These are phyloP conservation scores for Fusarium paranaense DNA, from an alignment of 2,329 filamentous ascomycete genomes.

Conservation along the genomic window DNA sequence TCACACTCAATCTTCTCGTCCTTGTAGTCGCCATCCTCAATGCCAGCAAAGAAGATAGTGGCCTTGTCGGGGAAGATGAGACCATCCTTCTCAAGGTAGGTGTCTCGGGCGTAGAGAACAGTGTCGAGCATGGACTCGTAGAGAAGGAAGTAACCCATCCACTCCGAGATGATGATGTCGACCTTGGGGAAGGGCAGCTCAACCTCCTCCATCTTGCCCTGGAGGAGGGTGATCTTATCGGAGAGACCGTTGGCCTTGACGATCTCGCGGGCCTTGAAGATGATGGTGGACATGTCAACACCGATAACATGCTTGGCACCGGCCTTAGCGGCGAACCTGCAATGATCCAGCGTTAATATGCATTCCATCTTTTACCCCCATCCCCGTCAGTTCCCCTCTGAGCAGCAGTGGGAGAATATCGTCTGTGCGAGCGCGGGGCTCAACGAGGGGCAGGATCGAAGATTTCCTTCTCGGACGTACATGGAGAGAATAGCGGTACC, in stretches of 20 bases:
- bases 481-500: slow-evolving; percentile 98
- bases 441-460: slow-evolving; percentile 16
- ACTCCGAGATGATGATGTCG: slow-evolving; percentile 99
- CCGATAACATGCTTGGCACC: slow-evolving; percentile 99
- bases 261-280: slow-evolving; percentile 97
- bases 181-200: slow-evolving; percentile 93
- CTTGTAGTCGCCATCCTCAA: slow-evolving; percentile 99
- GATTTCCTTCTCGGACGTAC: slow-evolving; percentile 64
- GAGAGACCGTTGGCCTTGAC: slow-evolving; percentile 91
- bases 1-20: slow-evolving; percentile 99
- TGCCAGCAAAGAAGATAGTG: slow-evolving; percentile 95
- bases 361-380: slow-evolving; percentile 6
- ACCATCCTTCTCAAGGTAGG: slow-evolving; percentile 86
- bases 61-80: slow-evolving; percentile 99
- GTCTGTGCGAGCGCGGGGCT: slow-evolving; percentile 30
- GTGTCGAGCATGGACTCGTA: slow-evolving; percentile 99
- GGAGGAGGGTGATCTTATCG: slow-evolving; percentile 96
- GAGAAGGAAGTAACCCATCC: slow-evolving; percentile 99
- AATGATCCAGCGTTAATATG: slow-evolving; percentile 14
- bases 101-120: slow-evolving; percentile 94
- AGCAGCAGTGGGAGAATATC: neutral
- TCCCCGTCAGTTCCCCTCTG: neutral
- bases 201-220: slow-evolving; percentile 99
- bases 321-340: slow-evolving; percentile 94
- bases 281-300: slow-evolving; percentile 99